These are phyloP conservation scores for Hymenoscyphus fructigenus DNA, from an alignment of 2,329 filamentous ascomycete species.

Conservation along the genomic window DNA sequence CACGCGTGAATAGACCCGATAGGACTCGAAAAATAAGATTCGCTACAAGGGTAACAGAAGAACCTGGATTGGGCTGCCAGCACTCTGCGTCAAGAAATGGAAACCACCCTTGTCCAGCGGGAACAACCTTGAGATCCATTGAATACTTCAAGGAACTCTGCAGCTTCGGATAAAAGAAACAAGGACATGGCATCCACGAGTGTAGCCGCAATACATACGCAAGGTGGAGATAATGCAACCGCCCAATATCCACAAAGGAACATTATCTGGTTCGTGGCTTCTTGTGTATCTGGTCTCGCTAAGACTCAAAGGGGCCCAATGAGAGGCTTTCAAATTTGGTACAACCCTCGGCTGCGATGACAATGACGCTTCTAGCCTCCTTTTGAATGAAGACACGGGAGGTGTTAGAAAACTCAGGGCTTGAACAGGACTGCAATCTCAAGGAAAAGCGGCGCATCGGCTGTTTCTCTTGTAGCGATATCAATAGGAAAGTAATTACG, in stretches of 20 bases:
- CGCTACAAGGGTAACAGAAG: not conserved
- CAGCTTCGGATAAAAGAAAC: not conserved
- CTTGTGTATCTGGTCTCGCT: not conserved
- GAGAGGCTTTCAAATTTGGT: not conserved
- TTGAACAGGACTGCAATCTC: not conserved
- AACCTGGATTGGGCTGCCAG: not conserved
- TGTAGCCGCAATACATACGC: not conserved
- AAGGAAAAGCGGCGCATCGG: not conserved
- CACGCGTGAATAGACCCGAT: not conserved
- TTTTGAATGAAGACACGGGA: not conserved
- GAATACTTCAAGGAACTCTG: not conserved
- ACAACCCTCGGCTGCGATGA: not conserved
- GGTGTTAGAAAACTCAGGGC: not conserved
- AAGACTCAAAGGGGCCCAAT: not conserved
- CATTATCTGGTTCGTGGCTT: not conserved
- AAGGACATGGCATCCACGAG: not conserved
- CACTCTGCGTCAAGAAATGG: not conserved
- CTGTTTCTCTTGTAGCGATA: not conserved
- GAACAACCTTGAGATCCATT: not conserved
- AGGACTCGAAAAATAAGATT: not conserved
- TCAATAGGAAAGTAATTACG: not conserved
- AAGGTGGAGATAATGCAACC: not conserved
- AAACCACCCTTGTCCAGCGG: not conserved
- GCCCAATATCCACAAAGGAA: not conserved
- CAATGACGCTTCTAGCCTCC: not conserved